Percentiles rank a stretch among this genome's conserved stretches.
phyloP scores from a whole-genome alignment of 345 rosid species.

The Hirschfeldia incana region DNA sequence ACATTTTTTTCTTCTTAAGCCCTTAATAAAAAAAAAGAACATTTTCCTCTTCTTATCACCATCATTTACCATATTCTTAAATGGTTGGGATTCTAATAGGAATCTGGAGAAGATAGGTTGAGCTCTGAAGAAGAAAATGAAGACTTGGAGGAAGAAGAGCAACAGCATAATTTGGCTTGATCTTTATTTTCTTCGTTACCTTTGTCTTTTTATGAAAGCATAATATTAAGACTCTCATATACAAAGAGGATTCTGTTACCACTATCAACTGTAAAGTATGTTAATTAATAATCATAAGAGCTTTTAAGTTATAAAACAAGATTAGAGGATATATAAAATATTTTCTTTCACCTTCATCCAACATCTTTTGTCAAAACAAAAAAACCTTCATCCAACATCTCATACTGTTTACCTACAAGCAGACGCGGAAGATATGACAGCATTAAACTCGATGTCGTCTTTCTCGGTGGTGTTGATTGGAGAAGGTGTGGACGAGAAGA shows the following conservation, averaged over 20 bases:
- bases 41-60: neutral
- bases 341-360: neutral
- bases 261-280: neutral
- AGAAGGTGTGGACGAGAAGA: neutral
- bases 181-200: neutral
- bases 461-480: neutral
- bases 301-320: neutral
- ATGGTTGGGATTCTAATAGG: conserved; percentile 20
- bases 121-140: conserved; percentile 23
- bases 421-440: neutral
- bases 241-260: neutral
- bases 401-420: neutral
- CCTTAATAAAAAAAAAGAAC: too few relatives aligned
- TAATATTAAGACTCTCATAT: neutral
- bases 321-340: neutral
- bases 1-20: neutral
- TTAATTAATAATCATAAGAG: neutral
- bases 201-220: too few relatives aligned
- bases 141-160: conserved; percentile 27
- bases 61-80: neutral
- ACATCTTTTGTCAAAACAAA: too few relatives aligned
- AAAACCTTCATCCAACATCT: neutral
- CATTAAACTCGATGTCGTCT: neutral
- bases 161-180: conserved; percentile 38
- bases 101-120: conserved; percentile 32